A percentile compares a stretch with the other conserved stretches of the same genome.
These are phyloP conservation scores for Penicillium bovifimosum DNA, from an alignment of 495 filamentous ascomycete genomes.

Conservation along the genomic window DNA sequence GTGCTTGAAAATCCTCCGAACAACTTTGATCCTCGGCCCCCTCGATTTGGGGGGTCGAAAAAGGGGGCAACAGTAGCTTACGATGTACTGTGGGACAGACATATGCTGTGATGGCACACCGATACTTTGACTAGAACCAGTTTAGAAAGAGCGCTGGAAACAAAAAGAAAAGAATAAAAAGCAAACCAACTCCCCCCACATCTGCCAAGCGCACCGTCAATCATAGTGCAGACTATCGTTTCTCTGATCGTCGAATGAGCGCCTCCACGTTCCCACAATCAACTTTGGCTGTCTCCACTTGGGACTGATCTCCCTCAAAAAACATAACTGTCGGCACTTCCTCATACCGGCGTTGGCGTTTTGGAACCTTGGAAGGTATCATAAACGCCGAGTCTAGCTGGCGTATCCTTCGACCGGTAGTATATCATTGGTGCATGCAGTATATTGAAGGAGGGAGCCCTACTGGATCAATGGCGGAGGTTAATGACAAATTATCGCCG, in stretches of 20 bases:
- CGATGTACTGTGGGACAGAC: neutral
- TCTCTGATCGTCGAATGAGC: slow-evolving; percentile 1
- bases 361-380: slow-evolving; percentile 10
- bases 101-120: neutral
- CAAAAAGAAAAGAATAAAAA: neutral
- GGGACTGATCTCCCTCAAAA: slow-evolving; percentile 18
- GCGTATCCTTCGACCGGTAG: too few relatives aligned
- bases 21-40: neutral
- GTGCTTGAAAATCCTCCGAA: neutral
- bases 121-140: neutral
- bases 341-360: neutral
- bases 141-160: neutral
- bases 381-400: slow-evolving; percentile 15
- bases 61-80: neutral
- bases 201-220: neutral
- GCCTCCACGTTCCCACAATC: neutral
- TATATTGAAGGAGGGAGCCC: neutral
- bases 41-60: neutral
- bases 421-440: neutral
- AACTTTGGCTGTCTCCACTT: slow-evolving; percentile 15
- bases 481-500: neutral
- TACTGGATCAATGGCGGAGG: neutral
- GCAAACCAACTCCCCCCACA: neutral
- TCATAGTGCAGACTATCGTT: slow-evolving; percentile 6
- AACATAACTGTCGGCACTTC: slow-evolving; percentile 21